A percentile compares a stretch with the other conserved stretches of the same genome.
Evolutionary conservation across 106 monocot genomes (phyloP).

Genomic region (Posidonia australis): DNA sequence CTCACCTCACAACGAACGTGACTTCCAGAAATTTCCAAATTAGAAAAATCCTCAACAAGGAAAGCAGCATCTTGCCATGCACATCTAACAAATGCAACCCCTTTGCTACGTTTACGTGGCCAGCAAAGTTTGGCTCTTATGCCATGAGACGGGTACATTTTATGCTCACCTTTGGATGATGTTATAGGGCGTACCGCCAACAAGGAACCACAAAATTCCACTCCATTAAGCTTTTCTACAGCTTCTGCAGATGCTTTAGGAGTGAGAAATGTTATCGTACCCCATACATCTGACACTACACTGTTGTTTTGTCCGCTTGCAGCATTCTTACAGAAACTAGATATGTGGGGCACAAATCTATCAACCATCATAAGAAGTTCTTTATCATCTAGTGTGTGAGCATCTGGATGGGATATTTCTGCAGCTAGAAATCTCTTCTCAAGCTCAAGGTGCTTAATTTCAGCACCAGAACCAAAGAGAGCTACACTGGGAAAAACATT

Average conservation of each 20-base stretch:
- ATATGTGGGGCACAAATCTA: slow-evolving; percentile 39
- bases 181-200: slow-evolving; percentile 40
- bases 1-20: slow-evolving; percentile 41
- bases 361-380: slow-evolving; percentile 56
- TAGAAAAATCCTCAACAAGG: slow-evolving; percentile 38
- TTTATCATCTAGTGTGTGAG: slow-evolving; percentile 41
- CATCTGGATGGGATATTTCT: slow-evolving; percentile 61
- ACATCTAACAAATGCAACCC: slow-evolving; percentile 61
- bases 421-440: slow-evolving; percentile 54
- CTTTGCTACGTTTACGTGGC: slow-evolving; percentile 75
- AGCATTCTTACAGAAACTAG: slow-evolving; percentile 22
- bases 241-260: slow-evolving; percentile 66
- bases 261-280: slow-evolving; percentile 58
- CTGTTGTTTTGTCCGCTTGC: slow-evolving; percentile 14
- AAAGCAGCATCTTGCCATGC: slow-evolving; percentile 29
- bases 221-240: slow-evolving; percentile 34
- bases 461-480: slow-evolving; percentile 85
- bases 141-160: slow-evolving; percentile 32
- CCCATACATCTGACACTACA: slow-evolving; percentile 41
- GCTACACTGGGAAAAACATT: slow-evolving; percentile 39
- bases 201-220: slow-evolving; percentile 43
- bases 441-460: slow-evolving; percentile 93
- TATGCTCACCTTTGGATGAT: slow-evolving; percentile 12
- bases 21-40: slow-evolving; percentile 34
- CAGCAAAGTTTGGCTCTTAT: slow-evolving; percentile 69